Evolutionary conservation across 1,284 basidiomycete species (phyloP).

Genomic region (Phellinidium pouzarii): DNA sequence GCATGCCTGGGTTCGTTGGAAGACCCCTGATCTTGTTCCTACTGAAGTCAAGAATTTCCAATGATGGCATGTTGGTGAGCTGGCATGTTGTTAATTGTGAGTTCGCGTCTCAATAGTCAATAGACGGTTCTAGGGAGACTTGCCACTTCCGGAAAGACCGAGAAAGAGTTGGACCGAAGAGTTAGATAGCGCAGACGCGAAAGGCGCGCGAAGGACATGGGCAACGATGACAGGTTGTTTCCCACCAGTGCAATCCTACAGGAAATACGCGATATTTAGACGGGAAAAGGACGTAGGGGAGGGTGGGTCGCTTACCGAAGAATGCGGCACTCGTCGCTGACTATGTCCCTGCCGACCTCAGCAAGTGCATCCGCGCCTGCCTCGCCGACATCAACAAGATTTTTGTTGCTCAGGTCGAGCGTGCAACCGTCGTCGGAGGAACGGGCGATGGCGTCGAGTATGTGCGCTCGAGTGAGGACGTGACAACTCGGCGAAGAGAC

Average conservation of each 20-base stretch:
- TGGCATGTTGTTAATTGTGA: slow-evolving; percentile 28
- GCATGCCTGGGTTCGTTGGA: slow-evolving; percentile 74
- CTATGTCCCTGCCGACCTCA: slow-evolving; percentile 46
- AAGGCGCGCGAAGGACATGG: slow-evolving; percentile 72
- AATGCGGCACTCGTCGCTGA: slow-evolving; percentile 49
- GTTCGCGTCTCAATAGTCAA: neutral
- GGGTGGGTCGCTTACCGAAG: slow-evolving; percentile 50
- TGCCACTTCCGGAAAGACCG: slow-evolving; percentile 82
- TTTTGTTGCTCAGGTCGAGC: slow-evolving; percentile 74
- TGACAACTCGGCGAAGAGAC: slow-evolving; percentile 39
- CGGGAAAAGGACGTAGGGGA: slow-evolving; percentile 2
- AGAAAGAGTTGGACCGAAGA: slow-evolving; percentile 83
- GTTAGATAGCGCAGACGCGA: slow-evolving; percentile 87
- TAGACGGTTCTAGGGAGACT: slow-evolving; percentile 31
- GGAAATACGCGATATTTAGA: slow-evolving; percentile 6
- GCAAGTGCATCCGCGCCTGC: slow-evolving; percentile 71
- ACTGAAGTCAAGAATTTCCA: slow-evolving; percentile 94
- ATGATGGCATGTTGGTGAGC: slow-evolving; percentile 79
- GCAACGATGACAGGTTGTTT: slow-evolving; percentile 79
- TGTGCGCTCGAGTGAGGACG: slow-evolving; percentile 43
- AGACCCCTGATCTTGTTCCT: slow-evolving; percentile 85
- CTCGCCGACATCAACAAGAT: slow-evolving; percentile 68
- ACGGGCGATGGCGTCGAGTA: slow-evolving; percentile 57
- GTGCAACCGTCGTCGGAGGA: slow-evolving; percentile 78
- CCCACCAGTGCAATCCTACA: slow-evolving; percentile 79